These are phyloP conservation scores for Aspergillus sp. DNA, from an alignment of 2,329 filamentous ascomycete genomes.

Conservation along the genomic window DNA sequence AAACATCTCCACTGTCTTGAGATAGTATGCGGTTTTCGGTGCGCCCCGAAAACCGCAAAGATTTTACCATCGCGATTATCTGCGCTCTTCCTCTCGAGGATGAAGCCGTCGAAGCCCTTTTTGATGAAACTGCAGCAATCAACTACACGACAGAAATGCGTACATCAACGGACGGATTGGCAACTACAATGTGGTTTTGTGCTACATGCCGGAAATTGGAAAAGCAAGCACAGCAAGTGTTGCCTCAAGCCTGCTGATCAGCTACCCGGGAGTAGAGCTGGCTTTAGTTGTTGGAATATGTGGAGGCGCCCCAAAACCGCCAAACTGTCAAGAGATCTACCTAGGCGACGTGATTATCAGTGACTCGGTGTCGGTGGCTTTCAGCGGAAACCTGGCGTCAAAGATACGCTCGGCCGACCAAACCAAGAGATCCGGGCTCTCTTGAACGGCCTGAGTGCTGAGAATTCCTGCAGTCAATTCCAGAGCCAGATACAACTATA, in stretches of 20 bases:
- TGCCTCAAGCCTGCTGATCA: slow-evolving; percentile 5
- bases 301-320: slow-evolving; percentile 12
- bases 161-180: slow-evolving; percentile 17
- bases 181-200: slow-evolving; percentile 17
- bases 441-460: not conserved
- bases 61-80: slow-evolving; percentile 12
- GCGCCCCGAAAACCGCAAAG: not conserved
- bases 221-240: slow-evolving; percentile 8
- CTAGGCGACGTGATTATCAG: slow-evolving; percentile 27
- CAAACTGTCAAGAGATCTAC: slow-evolving; percentile 10
- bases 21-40: no score
- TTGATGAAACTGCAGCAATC: slow-evolving; percentile 10
- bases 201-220: slow-evolving; percentile 15
- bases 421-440: not conserved
- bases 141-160: not conserved
- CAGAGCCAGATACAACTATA: not conserved
- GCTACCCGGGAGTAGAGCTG: slow-evolving; percentile 11
- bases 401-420: not conserved
- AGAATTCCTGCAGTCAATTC: not conserved
- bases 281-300: slow-evolving; percentile 18
- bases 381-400: slow-evolving; percentile 4
- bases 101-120: slow-evolving; percentile 7
- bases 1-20: no score
- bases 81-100: slow-evolving; percentile 10
- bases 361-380: slow-evolving; percentile 11